Evolutionary conservation across 1,284 basidiomycete species (phyloP), one percentile per base, ranked within the genome.

Genomic region (Xanthoconium separans): DNA sequence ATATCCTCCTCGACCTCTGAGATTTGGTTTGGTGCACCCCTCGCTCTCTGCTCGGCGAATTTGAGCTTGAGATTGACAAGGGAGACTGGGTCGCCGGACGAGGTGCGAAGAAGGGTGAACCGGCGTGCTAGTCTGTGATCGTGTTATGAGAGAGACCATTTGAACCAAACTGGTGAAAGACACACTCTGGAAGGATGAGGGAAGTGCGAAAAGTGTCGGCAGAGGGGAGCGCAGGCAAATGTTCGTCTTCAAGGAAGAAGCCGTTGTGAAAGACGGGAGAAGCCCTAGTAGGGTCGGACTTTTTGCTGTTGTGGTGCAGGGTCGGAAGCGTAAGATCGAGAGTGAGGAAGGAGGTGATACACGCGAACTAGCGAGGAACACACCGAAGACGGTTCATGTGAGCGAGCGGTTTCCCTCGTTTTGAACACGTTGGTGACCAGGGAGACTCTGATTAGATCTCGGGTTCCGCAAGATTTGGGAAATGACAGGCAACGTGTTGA

Each of bases 341-440:
- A 49, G 56, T 52, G 44, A 48, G 60, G 43, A 56, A 46, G 40
- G 52, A 62, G 56, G 53, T 79, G 62, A 62, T 69, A 53, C 62
- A 55, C 63, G 61, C 60, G 65, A 60, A 62, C 61, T 65, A 68
- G 57, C 62, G 70, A 66, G 63, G 59, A 58, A 73, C 88, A 75
- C 78, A 89, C 89, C 89, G 87, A 73, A 91, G 88, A 65, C 85
- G 86, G 77, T 88, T 76, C 89, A 91, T 90, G 69, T 66, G 73
- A 63, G 66, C 65, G 62, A 68, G 61, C 58, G 60, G 59, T 51
- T 53, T 58, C 65, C 80, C 83, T 85, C 79, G 81, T 76, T 82
- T 80, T 73, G 71, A 76, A 81, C 85, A 87, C 85, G 85, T 83
- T 85, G 74, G 64, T 58, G 62, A 56, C 50, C 43, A 47, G 51